A percentile compares a stretch with the other conserved stretches of the same genome.
These are phyloP conservation scores for Iris macrosiphon DNA, from an alignment of 106 monocot genomes.

Conservation along the genomic window DNA sequence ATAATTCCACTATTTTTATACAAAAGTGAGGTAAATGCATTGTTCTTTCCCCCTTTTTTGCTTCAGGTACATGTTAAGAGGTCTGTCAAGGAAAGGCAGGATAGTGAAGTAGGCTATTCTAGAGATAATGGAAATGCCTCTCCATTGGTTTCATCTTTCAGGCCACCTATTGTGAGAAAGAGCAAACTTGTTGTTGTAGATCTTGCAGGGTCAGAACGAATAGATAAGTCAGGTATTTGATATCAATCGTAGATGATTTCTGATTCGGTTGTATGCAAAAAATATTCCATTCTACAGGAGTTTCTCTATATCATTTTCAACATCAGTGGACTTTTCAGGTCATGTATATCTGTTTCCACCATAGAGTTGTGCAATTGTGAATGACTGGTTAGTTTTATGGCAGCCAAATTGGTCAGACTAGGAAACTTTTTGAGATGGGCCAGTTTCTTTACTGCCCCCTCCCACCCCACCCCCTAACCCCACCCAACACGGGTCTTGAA, in stretches of 20 bases:
- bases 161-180: slow-evolving; percentile 84
- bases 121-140: slow-evolving; percentile 74
- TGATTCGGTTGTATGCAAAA: neutral
- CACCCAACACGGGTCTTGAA: no score
- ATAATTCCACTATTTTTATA: neutral
- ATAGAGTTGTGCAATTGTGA: no score
- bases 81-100: slow-evolving; percentile 63
- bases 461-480: no score
- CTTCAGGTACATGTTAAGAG: slow-evolving; percentile 83
- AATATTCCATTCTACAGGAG: no score
- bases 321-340: neutral
- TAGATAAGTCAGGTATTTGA: slow-evolving; percentile 88
- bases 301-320: no score
- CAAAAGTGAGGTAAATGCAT: neutral
- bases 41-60: neutral
- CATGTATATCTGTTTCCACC: no score
- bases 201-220: slow-evolving; percentile 94
- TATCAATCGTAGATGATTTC: neutral
- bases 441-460: no score
- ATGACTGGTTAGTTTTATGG: no score
- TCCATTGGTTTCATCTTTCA: slow-evolving; percentile 53
- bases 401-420: no score
- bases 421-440: no score
- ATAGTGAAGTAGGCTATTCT: slow-evolving; percentile 37
- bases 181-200: slow-evolving; percentile 98